Conservation (phyloP, 768 basidiomycete genomes). For the Coprinellus aureogranulatus region DNA sequence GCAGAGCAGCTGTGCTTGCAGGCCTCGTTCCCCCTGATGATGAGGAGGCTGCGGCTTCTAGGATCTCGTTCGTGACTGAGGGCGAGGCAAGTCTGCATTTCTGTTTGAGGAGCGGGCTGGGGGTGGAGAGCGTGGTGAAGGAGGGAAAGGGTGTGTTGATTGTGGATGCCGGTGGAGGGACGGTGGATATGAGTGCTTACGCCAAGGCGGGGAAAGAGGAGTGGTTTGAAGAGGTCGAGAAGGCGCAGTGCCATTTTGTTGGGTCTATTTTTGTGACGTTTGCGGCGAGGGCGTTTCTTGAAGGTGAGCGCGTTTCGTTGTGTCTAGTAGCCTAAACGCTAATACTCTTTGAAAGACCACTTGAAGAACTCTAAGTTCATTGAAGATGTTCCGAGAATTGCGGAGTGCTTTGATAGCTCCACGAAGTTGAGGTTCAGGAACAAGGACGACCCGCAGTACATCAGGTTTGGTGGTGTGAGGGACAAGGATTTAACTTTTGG, state of each 20-base stretch:
- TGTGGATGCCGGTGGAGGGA: constrained; percentile 64
- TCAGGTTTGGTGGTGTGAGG: constrained; percentile 18
- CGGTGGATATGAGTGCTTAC: constrained; percentile 58
- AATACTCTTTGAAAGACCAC: no score
- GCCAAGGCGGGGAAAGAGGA: constrained; percentile 24
- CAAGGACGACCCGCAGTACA: constrained; percentile 17
- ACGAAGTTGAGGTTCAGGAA: constrained; percentile 20
- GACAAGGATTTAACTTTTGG: constrained; percentile 16
- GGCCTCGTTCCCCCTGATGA: constrained; percentile 37
- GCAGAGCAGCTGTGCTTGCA: constrained; percentile 43
- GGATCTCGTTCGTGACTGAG: constrained; percentile 50
- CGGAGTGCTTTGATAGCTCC: constrained; percentile 20
- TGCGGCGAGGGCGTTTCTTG: constrained; percentile 33
- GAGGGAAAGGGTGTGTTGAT: constrained; percentile 46
- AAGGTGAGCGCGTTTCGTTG: constrained; percentile 33
- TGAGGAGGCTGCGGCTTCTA: constrained; percentile 31
- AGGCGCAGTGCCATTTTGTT: constrained; percentile 37
- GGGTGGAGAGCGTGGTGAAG: constrained; percentile 23
- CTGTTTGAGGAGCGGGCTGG: constrained; percentile 27
- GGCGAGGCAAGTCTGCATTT: constrained; percentile 56
- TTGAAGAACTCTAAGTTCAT: constrained; percentile 12
- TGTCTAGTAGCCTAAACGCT: no score
- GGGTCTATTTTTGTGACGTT: constrained; percentile 48
- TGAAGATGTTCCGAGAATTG: constrained; percentile 16
- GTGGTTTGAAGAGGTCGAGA: constrained; percentile 42